phyloP scores from a whole-genome alignment of 768 basidiomycete genomes.

The Cystobasidium onofrii region DNA sequence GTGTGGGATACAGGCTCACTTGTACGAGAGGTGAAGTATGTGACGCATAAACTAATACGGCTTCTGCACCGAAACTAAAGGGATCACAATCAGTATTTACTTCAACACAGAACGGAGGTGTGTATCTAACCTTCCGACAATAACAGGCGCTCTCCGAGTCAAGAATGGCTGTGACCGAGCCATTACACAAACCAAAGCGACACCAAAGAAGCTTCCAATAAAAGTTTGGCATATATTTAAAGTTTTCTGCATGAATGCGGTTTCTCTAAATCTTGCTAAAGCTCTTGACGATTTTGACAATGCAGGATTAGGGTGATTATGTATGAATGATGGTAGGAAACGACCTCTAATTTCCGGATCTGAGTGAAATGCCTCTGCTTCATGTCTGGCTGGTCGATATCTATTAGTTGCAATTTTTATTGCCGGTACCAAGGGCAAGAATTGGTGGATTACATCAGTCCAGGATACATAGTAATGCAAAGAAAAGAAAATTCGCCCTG shows the following conservation, averaged over 20 bases:
- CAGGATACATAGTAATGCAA: no score
- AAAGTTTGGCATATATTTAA: background rate
- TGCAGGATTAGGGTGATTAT: background rate
- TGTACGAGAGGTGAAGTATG: conserved; percentile 7
- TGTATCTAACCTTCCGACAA: background rate
- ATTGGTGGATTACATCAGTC: no score
- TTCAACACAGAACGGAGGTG: no score
- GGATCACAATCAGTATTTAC: background rate
- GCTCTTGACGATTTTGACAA: background rate
- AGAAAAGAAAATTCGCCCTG: background rate
- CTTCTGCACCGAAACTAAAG: conserved; percentile 7
- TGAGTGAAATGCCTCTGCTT: no score
- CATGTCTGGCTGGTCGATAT: no score
- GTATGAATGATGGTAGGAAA: background rate
- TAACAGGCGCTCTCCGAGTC: background rate
- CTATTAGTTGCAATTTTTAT: no score
- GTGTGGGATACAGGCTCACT: background rate
- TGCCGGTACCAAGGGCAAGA: no score
- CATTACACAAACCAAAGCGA: background rate
- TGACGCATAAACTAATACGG: background rate
- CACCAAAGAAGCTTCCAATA: background rate
- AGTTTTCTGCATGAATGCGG: background rate
- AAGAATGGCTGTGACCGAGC: background rate
- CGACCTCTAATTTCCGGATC: no score
- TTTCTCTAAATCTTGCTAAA: background rate